Evolutionary conservation across 2,329 filamentous ascomycete species (phyloP), one percentile per base, ranked within the genome.

Genomic region (Fusarium ambrosium): DNA sequence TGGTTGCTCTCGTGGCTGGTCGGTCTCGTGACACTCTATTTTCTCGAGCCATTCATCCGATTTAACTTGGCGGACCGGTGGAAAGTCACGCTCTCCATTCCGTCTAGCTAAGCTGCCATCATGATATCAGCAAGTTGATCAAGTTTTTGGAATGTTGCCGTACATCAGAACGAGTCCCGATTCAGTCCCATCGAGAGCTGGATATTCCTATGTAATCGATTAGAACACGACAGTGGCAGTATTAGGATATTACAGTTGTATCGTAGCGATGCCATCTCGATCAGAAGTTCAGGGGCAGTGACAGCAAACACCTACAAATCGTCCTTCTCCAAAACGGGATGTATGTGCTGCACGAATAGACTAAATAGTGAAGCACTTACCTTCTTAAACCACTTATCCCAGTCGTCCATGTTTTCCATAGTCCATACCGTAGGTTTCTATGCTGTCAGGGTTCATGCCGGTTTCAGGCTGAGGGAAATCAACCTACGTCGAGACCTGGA

Each of bases 91-190:
- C 14, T 68, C 65, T 0, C 45, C 68, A 6, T 3, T 10, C 9
- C 61, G 32, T 18, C 60, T 41, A 2, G 68, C 45, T 1, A 70
- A 8, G 16, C 68, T 70, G 36, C 7, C 36, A 39, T 18, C 36
- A 5, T 27, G 2, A 4, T 2, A 14, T 11, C 6, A 4, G 60
- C 39, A 6, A 60, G 53, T 11, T 18, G 9, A 18, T 2, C 18
- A 6, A 7, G 2, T 11, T 13, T 8, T 2, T n/a, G 1, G 5
- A 10, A 8, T 18, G 6, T 3, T n/a, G 3, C 1, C 48, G 2
- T 66, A 71, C 69, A 71, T 61, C 4, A 71, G 34, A 16, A 69
- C 51, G 0, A 69, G 22, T 6, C 69, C 69, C 2, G 66, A 63
- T 1, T 56, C 34, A 0, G 36, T 36, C 14, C 58, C 66, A 8